Percentiles rank a stretch among this genome's conserved stretches.
These are phyloP conservation scores for Verticillium tricorpus DNA, from an alignment of 2,329 filamentous ascomycete species.

Conservation along the genomic window DNA sequence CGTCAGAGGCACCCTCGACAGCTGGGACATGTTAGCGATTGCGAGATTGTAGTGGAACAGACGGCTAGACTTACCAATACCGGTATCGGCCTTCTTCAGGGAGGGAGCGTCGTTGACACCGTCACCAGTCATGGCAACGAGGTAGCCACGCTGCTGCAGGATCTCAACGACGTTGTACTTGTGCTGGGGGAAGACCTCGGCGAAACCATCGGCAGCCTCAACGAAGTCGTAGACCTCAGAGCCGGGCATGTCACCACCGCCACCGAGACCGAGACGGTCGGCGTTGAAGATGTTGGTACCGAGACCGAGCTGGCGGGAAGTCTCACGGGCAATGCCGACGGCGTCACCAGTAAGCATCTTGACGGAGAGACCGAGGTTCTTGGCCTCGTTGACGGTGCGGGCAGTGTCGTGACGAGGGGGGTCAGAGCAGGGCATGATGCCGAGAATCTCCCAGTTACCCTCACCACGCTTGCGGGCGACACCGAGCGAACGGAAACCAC, in stretches of 20 bases:
- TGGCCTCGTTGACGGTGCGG: conserved; percentile 86
- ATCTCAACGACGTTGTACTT: conserved; percentile 92
- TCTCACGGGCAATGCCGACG: conserved; percentile 88
- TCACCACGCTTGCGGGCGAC: conserved; percentile 79
- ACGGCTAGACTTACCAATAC: conserved; percentile 53
- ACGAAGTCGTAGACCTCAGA: conserved; percentile 95
- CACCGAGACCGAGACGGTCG: conserved; percentile 85
- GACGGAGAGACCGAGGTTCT: conserved; percentile 80
- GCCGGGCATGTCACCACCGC: conserved; percentile 87
- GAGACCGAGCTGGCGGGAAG: conserved; percentile 83
- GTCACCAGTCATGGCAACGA: conserved; percentile 94
- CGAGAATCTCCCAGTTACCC: conserved; percentile 83
- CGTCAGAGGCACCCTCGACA: conserved; percentile 87
- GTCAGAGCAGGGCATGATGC: conserved; percentile 92
- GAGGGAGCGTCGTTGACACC: conserved; percentile 93
- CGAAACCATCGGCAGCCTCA: conserved; percentile 90
- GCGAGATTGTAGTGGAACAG: neutral
- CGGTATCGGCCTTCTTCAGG: conserved; percentile 92
- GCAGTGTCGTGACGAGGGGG: conserved; percentile 87
- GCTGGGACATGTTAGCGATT: conserved; percentile 24
- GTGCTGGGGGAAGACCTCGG: conserved; percentile 91
- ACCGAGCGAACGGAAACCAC: conserved; percentile 91
- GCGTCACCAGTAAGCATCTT: conserved; percentile 97
- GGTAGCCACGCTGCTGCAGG: conserved; percentile 86
- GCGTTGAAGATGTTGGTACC: conserved; percentile 93